Percentiles rank a stretch among this genome's conserved stretches.
Evolutionary conservation across 441 rosid species (phyloP).

Genomic region (Aquilaria agallochum): DNA sequence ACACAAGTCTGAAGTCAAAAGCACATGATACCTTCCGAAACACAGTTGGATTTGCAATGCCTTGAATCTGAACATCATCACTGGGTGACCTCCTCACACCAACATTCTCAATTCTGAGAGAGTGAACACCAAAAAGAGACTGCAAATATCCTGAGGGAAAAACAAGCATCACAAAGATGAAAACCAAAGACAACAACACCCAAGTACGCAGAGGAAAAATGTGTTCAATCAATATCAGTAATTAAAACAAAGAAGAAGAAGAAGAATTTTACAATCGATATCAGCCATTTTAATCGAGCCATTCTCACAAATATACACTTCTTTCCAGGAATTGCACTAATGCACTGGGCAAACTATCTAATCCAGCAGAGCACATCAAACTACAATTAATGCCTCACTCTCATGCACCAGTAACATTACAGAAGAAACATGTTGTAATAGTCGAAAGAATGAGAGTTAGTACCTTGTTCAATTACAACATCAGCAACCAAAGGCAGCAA

Average conservation of each 20-base stretch:
- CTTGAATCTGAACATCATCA: conserved; percentile 68
- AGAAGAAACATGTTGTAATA: no score
- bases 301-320: no score
- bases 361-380: no score
- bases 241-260: background rate
- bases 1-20: conserved; percentile 7
- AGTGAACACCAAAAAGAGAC: conserved; percentile 66
- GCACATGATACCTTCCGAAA: conserved; percentile 52
- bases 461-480: conserved; percentile 68
- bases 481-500: conserved; percentile 63
- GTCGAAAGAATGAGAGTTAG: background rate
- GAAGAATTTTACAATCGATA: background rate
- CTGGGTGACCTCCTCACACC: conserved; percentile 65
- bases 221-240: background rate
- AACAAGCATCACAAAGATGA: conserved; percentile 3
- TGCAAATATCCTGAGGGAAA: conserved; percentile 57
- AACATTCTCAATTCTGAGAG: conserved; percentile 65
- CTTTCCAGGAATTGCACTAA: no score
- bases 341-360: no score
- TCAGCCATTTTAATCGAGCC: no score
- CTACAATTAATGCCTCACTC: no score
- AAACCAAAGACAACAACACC: conserved; percentile 1
- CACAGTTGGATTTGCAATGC: conserved; percentile 59
- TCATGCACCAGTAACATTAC: no score
- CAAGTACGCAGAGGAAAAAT: background rate